Evolutionary conservation across 345 rosid genomes (phyloP), one percentile per base, ranked within the genome.

Genomic region (Salix arbutifolia): DNA sequence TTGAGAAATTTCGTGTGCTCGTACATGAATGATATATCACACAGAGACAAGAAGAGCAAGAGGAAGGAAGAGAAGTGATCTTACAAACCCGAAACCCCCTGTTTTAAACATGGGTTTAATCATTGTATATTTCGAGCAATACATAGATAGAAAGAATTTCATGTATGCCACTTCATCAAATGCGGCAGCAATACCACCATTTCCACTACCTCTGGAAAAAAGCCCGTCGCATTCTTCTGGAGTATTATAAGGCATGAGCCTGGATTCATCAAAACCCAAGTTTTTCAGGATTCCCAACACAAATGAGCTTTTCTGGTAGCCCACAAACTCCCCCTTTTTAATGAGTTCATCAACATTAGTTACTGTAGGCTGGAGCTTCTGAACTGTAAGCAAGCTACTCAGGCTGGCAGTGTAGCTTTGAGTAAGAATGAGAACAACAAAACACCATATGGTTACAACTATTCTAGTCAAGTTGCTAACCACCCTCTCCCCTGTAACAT

Each of bases 351-450:
- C 31, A n/a, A 88, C 75, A 31, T 80, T 83, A 0, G 82, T 82
- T 18, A 78, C 76, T 1, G 88, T 78, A 0, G 97, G 97, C 37
- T 80, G 18, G 7, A 90, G 79, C 56, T 85, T 79, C 0, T 90
- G 85, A 2, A 90, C 84, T 0, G 92, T 89, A 8, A 92, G 72
- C 9, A 86, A 76, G 1, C 95, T 87, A 0, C 91, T 78, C 17
- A 91, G 85, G 71, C 86, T 91, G 18, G 96, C 96, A 0, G 97
- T 86, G 79, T 90, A 91, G 21, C 96, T 89, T 64, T 90, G 92
- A 1, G 86, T 89, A 18, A 93, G 78, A 91, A 40, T 84, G 0
- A 93, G 90, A 1, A 89, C 90, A 5, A 88, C 80, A 11, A 89
- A 90, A n/a, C 84, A 85, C 92, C 93, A 91, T 64, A 86, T 69